phyloP scores from a whole-genome alignment of 805 yeast species.

The Sungouiella thailandica region DNA sequence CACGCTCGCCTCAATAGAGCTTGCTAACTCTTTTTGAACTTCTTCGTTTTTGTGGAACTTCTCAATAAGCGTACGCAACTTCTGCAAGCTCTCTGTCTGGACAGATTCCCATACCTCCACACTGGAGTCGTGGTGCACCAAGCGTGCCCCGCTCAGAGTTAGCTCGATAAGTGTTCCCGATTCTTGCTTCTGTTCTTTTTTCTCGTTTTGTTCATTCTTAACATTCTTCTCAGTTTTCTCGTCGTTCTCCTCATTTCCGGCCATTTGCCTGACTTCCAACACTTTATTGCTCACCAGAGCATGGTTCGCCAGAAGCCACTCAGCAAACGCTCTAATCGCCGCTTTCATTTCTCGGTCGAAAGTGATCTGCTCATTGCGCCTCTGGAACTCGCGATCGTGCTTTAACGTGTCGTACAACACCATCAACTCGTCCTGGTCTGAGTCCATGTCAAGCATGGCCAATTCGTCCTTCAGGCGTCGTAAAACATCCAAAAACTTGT shows the following conservation, averaged over 20 bases:
- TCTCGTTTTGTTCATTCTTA: background rate
- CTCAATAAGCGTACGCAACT: background rate
- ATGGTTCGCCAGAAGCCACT: conserved; percentile 12
- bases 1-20: conserved; percentile 1
- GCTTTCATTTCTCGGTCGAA: conserved; percentile 12
- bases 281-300: background rate
- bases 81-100: background rate
- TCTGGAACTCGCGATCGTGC: conserved; percentile 17
- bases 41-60: conserved; percentile 1
- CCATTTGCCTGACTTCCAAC: background rate
- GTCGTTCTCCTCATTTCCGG: no score
- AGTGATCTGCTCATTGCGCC: conserved; percentile 7
- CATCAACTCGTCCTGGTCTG: conserved; percentile 19
- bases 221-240: no score
- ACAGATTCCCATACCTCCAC: background rate
- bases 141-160: background rate
- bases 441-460: conserved; percentile 16
- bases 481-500: conserved; percentile 17
- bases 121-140: background rate
- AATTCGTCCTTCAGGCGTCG: conserved; percentile 24
- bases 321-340: conserved; percentile 9
- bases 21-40: background rate
- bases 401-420: conserved; percentile 25
- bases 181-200: background rate
- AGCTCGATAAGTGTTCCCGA: background rate